Base-by-base conservation (phyloP, 371 early-diverging fungal species). In the Mortierella sp. region DNA sequence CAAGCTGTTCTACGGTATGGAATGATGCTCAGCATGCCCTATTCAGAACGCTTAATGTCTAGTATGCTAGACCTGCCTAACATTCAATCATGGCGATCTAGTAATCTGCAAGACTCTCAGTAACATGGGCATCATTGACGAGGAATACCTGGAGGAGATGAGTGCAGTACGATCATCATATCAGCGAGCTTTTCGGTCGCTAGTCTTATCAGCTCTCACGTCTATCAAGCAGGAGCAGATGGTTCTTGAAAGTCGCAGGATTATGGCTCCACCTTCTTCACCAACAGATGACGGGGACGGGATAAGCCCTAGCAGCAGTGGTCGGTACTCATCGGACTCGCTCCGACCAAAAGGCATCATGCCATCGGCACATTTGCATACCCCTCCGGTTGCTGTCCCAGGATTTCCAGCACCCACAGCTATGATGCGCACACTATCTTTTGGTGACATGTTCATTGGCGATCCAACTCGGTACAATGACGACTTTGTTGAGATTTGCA, bases 91-190 rank as follows among this genome's bases (percentile, higher is more conserved):
- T 16, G 24, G 16, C 29, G 27, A 9, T 6, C 1, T 53, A 78
- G 71, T 71, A 22, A 77, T 77, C 43, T 87, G 88, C 74, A 86
- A 86, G 65, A 87, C 86, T 0, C 71, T 89, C 21, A 82, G 82
- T 31, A 83, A 85, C 29, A 82, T 90, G 82, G 92, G 94, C 22
- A 90, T 95, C 52, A 90, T 95, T 47, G 90, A 91, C 55, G 88
- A 91, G 34, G 95, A 96, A 63, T 95, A 93, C 60, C 77, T 95
- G 50, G 93, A 92, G 37, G 91, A 94, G 70, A 86, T 95, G 85
- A 84, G 91, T 19, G 79, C 87, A 6, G 90, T 94, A 4, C 88
- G 95, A 0, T 88, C 90, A 12, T 83, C 91, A 0, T 95, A 93
- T 64, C 92, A 92, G 56, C 86, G 84, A 13, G 93, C 95, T 1